phyloP scores from a whole-genome alignment of 192 early-diverging fungal species.

The Phlyctochytrium bullatum region DNA sequence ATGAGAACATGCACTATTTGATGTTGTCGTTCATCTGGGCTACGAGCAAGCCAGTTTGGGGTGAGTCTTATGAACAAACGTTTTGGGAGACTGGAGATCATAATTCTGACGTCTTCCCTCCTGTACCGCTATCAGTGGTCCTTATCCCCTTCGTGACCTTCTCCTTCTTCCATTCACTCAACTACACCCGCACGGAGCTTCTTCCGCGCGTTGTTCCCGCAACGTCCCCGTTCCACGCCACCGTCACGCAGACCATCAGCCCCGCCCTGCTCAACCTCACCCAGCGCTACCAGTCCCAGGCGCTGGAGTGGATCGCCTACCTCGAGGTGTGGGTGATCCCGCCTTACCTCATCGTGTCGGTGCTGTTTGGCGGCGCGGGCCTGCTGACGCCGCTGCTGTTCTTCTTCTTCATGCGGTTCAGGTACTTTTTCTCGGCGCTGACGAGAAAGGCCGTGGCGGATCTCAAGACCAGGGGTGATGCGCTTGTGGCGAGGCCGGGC shows the following conservation, averaged over 20 bases:
- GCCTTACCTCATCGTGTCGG: conserved; percentile 53
- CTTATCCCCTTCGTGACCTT: conserved; percentile 73
- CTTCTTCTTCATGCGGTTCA: conserved; percentile 69
- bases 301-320: conserved; percentile 64
- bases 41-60: conserved; percentile 62
- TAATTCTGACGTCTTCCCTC: too few species aligned
- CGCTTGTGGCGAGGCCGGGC: conserved; percentile 10
- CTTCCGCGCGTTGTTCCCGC: conserved; percentile 63
- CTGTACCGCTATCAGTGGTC: too few species aligned
- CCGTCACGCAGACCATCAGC: conserved; percentile 49
- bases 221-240: conserved; percentile 27
- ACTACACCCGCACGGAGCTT: conserved; percentile 66
- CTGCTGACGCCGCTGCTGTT: conserved; percentile 62
- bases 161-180: conserved; percentile 72
- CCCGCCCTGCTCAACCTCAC: conserved; percentile 47
- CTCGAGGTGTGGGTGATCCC: conserved; percentile 70
- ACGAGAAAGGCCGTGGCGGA: conserved; percentile 33
- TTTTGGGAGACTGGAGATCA: conserved; percentile 11
- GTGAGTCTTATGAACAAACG: conserved; percentile 41
- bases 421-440: conserved; percentile 62
- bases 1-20: conserved; percentile 79
- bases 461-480: conserved; percentile 25
- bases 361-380: conserved; percentile 44
- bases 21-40: conserved; percentile 69
- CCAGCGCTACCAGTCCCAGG: conserved; percentile 53